These are phyloP conservation scores for Agrostemma githago DNA, from an alignment of 148 eudicot species.

Conservation along the genomic window DNA sequence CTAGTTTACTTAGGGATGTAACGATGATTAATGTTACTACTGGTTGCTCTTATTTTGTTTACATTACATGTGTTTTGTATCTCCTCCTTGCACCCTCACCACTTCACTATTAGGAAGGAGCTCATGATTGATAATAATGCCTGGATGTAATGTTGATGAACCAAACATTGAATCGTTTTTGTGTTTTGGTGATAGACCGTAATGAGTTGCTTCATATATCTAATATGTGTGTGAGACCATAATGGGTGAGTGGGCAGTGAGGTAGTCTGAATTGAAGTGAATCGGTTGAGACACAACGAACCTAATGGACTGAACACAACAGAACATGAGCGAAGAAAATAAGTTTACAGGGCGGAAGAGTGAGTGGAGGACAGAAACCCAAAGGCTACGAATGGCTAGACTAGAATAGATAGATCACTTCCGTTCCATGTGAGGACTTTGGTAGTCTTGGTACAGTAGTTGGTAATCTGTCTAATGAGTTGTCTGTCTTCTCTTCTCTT, in stretches of 20 bases:
- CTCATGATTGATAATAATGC: background rate
- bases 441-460: too few species aligned
- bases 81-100: background rate
- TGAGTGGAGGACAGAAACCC: background rate
- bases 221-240: too few species aligned
- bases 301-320: too few species aligned
- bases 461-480: too few species aligned
- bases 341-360: too few species aligned
- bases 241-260: too few species aligned
- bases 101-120: background rate
- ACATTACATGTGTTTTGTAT: background rate
- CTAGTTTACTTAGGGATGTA: conserved; percentile 15
- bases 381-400: background rate
- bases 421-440: too few species aligned
- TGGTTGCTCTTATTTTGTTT: background rate
- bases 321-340: too few species aligned
- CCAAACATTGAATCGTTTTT: background rate
- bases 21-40: conserved; percentile 7
- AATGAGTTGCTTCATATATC: background rate
- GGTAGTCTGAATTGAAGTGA: too few species aligned
- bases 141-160: background rate
- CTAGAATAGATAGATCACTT: too few species aligned
- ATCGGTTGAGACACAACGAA: too few species aligned
- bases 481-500: too few species aligned
- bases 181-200: background rate